Evolutionary conservation across 768 basidiomycete genomes (phyloP), one percentile per base, ranked within the genome.

Genomic region (Mycena crocata): DNA sequence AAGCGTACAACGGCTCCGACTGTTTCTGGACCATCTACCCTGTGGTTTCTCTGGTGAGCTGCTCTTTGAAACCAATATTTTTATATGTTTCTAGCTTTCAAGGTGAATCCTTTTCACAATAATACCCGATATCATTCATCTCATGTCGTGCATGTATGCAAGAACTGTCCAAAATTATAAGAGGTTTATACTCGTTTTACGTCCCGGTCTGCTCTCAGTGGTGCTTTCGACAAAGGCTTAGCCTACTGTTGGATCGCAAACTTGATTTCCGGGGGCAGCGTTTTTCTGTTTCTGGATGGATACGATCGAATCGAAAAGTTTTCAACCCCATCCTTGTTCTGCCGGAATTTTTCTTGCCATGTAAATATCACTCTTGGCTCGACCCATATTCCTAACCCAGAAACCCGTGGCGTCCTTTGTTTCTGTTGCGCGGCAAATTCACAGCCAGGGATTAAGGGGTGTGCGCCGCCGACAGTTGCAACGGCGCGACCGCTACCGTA

Each of bases 261-360:
- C 73, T 90, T 91, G 75, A 73, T 90, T 17, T 85, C 90, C 14
- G 91, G 91, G 90, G 12, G 77, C 89, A 32, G 87, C 79, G 42
- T 84, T 87, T 5, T 89, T 91, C 72, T 81, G 81, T 26, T 92
- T 87, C 76, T 92, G 91, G 90, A 80, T 88, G 81, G 89, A 5
- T 85, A 89, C 60, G 94, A 95, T 78, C 93, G 93, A 74, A 81
- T 93, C 66, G 95, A 95, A 79, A 94, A 93, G 93, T 93, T 77
- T 35, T 42, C 54, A 56, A 50, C 49, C 45, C 51, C 45, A n/a
- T n/a, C 21, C 51, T 30, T 52, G 50, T 24, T 62, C 28, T 44
- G 57, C 28, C 26, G 8, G 17, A 17, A 24, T 46, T 37, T n/a
- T 55, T 35, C 39, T 26, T 31, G n/a, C 24, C 60, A 24, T 54